Base-by-base conservation (phyloP, 1,284 basidiomycete species). In the Vanrija humicola region DNA sequence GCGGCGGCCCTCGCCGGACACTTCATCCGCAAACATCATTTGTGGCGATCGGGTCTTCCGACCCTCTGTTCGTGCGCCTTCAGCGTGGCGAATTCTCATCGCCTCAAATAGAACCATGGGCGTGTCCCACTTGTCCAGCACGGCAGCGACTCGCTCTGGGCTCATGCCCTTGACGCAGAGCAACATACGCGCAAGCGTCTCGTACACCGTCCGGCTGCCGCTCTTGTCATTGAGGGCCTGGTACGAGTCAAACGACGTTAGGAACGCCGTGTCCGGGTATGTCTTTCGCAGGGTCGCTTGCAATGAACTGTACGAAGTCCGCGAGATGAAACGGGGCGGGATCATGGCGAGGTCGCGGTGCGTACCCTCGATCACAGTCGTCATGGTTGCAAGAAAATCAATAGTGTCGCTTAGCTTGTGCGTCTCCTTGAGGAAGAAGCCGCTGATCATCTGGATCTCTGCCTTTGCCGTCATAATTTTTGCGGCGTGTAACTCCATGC, bases 341-440 rank as follows among this genome's bases (percentile, higher is more conserved):
- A 83, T 76, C 42, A 81, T 65, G 38, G 74, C 65, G 4, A 83
- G 60, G 16, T 34, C 34, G 34, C 34, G 34, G 34, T 34, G 34
- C 34, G 34, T 34, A 2, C 5, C 9, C 34, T 34, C 12, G 12
- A 34, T 34, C 9, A 34, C 34, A 15, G 12, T 14, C 10, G 34
- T 34, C 34, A 34, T 34, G 1, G 34, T 34, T 2, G 34, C 34
- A 14, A 34, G 34, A 34, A 34, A 34, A 34, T 34, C 34, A 14
- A 34, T 34, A 9, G 34, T 34, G 34, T 34, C 34, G 12, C 12
- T 34, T 12, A 34, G 34, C 34, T 34, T 34, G 34, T 75, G 69
- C 0, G 81, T 82, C 46, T 80, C 77, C 57, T 83, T 80, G 10
- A 84, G 73, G 58, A 77, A 80, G 68, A 83, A 83, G 21, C 79